Evolutionary conservation across 225 moss, liverwort and hornwort genomes (phyloP), one percentile per base, ranked within the genome.

Genomic region (Straminergon stramineum): DNA sequence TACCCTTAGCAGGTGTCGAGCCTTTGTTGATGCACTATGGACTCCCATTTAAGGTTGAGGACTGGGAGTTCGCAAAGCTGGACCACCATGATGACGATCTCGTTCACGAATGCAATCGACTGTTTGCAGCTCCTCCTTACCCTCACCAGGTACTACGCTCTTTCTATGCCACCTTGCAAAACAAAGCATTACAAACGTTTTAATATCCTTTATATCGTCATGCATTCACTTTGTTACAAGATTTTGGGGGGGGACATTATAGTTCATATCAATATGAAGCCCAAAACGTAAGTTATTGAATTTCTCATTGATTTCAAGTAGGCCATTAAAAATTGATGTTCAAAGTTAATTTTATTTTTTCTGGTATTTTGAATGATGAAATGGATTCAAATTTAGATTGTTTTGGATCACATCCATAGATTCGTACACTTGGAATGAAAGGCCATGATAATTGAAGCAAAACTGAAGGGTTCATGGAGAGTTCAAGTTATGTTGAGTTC

Each of bases 11-110:
- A 43, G 96, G 95, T 37, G 94, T 96, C 65, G 96, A 97, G 91
- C 99, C 99, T 89, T 93, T 90, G 69, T 90, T 99, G 90, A 92
- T 99, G 95, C 99, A 99, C 86, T 99, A 99, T 93, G 99, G 97
- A 67, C 94, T 97, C 79, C 91, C 93, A 51, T 99, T 99, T 41
- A 95, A 96, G 81, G 95, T 99, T 31, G 92, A 94, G 62, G 85
- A 86, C 86, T 99, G 99, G 99, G 91, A 95, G 76, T 99, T 99
- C 80, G 93, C 92, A 88, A 99, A 99, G 90, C 90, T 95, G 89
- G 95, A 99, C 20, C 95, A 97, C 60, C 89, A 94, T 84, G 88
- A 90, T 32, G 96, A 97, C 45, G 82, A 92, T 75, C 94, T 99
- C 80, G 91, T 96, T 73, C 92, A 97, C 76, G 91, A 95, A 55